These are phyloP conservation scores for Aspergillus clavatus DNA, from an alignment of 2,329 filamentous ascomycete species.

Conservation along the genomic window DNA sequence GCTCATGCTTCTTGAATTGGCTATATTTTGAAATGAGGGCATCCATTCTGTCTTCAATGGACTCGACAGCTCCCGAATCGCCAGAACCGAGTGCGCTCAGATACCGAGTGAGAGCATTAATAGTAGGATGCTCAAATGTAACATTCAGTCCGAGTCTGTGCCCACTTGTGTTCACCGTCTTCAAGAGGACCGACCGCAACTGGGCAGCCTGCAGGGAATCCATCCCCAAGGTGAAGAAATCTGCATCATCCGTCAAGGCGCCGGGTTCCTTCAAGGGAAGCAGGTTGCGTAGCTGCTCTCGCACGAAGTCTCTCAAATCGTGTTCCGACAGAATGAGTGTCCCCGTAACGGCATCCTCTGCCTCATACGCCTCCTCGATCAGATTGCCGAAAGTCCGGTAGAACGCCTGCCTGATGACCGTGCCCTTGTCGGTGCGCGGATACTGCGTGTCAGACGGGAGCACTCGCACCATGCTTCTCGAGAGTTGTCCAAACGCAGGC, in stretches of 20 bases:
- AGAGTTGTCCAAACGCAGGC: slow-evolving; percentile 52
- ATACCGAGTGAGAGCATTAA: slow-evolving; percentile 44
- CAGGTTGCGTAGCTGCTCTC: slow-evolving; percentile 23
- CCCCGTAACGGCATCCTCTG: slow-evolving; percentile 19
- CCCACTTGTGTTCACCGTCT: slow-evolving; percentile 46
- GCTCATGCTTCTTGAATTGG: slow-evolving; percentile 25
- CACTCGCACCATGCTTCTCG: slow-evolving; percentile 50
- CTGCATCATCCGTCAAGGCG: slow-evolving; percentile 39
- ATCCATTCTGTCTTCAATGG: slow-evolving; percentile 43
- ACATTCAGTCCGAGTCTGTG: slow-evolving; percentile 52
- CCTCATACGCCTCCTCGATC: slow-evolving; percentile 44
- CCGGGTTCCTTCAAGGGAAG: slow-evolving; percentile 17
- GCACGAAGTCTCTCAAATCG: slow-evolving; percentile 35
- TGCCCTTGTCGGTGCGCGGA: slow-evolving; percentile 53
- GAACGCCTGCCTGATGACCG: slow-evolving; percentile 49
- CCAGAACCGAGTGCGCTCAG: slow-evolving; percentile 41
- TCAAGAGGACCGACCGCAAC: slow-evolving; percentile 49
- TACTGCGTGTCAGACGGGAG: slow-evolving; percentile 44
- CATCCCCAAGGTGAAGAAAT: slow-evolving; percentile 56
- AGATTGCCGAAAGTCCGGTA: slow-evolving; percentile 45
- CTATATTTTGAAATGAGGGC: slow-evolving; percentile 47
- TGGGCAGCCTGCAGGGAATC: slow-evolving; percentile 57
- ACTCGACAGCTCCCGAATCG: slow-evolving; percentile 21
- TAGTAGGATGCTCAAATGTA: slow-evolving; percentile 54
- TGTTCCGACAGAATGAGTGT: slow-evolving; percentile 18